Percentiles rank a stretch among this genome's conserved stretches.
Evolutionary conservation across 768 basidiomycete species (phyloP).

Genomic region (Panaeolus papilionaceus): DNA sequence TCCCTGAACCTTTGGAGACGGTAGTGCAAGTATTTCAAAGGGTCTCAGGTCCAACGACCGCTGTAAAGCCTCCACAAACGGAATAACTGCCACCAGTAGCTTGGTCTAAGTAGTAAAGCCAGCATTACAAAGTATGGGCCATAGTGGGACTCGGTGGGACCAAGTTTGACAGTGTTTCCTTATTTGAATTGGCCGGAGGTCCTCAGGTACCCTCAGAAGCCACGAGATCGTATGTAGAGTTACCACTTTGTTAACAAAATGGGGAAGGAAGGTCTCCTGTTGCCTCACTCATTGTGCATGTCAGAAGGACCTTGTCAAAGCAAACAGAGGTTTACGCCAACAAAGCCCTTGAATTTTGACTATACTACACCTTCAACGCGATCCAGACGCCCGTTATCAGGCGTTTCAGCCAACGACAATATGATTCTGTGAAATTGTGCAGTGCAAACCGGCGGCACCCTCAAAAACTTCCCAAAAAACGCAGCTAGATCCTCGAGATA

Average conservation of each 20-base stretch:
- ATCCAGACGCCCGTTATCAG: neutral
- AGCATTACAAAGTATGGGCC: slow-evolving; percentile 5
- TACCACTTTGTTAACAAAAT: neutral
- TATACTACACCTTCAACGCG: neutral
- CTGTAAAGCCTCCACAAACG: neutral
- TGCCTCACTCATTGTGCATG: slow-evolving; percentile 11
- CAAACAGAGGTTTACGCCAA: neutral
- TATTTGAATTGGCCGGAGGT: slow-evolving; percentile 10
- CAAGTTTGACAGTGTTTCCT: neutral
- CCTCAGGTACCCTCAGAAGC: slow-evolving; percentile 3
- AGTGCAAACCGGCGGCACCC: slow-evolving; percentile 9
- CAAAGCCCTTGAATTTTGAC: neutral
- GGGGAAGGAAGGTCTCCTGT: slow-evolving; percentile 2
- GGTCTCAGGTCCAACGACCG: neutral
- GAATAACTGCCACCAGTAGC: neutral
- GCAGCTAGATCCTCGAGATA: slow-evolving; percentile 8
- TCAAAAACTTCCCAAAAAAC: slow-evolving; percentile 3
- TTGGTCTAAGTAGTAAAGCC: slow-evolving; percentile 1
- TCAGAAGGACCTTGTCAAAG: slow-evolving; percentile 12
- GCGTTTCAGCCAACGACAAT: neutral
- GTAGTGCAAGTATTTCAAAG: neutral
- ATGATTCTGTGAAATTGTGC: slow-evolving; percentile 1
- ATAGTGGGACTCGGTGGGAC: neutral
- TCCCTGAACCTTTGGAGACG: neutral
- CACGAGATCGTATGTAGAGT: neutral